phyloP scores from a whole-genome alignment of 2,329 filamentous ascomycete genomes.

The Metarhizium anisopliae region DNA sequence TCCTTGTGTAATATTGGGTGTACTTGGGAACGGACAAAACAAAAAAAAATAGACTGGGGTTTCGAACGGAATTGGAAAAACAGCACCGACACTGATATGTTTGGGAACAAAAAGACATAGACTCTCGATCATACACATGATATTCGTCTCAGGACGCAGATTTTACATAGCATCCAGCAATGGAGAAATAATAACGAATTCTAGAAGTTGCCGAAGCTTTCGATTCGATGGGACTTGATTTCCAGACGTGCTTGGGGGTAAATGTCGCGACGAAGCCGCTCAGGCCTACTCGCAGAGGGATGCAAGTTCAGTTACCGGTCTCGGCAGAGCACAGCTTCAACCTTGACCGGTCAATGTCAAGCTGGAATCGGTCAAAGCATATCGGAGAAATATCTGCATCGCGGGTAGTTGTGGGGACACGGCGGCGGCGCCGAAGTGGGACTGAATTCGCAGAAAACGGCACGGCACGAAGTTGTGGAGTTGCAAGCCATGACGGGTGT shows the following conservation, averaged over 20 bases:
- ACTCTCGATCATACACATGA: slow-evolving; percentile 1
- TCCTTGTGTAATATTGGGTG: background rate
- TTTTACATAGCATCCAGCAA: background rate
- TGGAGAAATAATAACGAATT: slow-evolving; percentile 1
- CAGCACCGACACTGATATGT: background rate
- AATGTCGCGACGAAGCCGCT: background rate
- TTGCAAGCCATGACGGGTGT: no score
- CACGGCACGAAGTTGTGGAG: background rate
- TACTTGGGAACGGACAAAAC: slow-evolving; percentile 1
- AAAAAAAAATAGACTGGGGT: slow-evolving; percentile 3
- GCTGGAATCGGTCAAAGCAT: background rate
- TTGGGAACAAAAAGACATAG: slow-evolving; percentile 1
- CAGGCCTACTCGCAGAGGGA: background rate
- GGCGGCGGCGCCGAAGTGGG: background rate
- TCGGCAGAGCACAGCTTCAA: background rate
- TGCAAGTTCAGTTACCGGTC: background rate
- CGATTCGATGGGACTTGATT: background rate
- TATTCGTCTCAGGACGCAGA: background rate
- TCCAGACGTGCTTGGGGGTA: no score
- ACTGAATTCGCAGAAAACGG: background rate
- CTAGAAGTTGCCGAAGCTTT: background rate
- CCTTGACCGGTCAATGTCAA: background rate
- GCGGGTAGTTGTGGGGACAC: background rate
- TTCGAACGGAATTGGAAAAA: background rate
- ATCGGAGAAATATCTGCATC: background rate